Percentiles rank a stretch among this genome's conserved stretches.
Evolutionary conservation across 305 asterid species (phyloP).

Genomic region (Plantago coronopus): DNA sequence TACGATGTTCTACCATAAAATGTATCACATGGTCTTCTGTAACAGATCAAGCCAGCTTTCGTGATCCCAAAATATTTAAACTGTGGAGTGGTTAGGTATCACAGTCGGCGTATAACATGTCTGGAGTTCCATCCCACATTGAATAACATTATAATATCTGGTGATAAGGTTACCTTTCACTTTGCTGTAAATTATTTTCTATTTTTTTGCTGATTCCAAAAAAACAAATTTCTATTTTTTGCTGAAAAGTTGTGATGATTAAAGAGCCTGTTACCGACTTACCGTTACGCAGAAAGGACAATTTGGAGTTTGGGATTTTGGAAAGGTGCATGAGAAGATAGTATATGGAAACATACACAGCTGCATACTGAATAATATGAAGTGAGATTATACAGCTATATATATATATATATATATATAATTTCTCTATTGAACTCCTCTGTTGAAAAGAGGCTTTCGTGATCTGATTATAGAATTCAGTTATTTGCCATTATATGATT

Average conservation of each 20-base stretch:
- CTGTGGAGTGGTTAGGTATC: constrained; percentile 90
- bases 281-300: constrained; percentile 77
- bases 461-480: constrained; percentile 18
- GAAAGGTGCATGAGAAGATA: constrained; percentile 72
- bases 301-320: constrained; percentile 97
- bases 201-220: background rate
- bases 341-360: constrained; percentile 76
- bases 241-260: constrained; percentile 15
- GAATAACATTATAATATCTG: constrained; percentile 77
- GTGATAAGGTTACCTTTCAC: constrained; percentile 70
- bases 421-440: constrained; percentile 3
- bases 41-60: constrained; percentile 71
- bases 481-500: background rate
- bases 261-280: constrained; percentile 19
- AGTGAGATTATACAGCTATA: constrained; percentile 41
- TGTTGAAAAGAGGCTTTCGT: constrained; percentile 8
- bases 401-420: too few species aligned
- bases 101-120: constrained; percentile 91
- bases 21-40: constrained; percentile 13
- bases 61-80: constrained; percentile 78
- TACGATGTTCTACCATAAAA: constrained; percentile 1
- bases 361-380: constrained; percentile 86
- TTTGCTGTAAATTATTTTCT: constrained; percentile 14
- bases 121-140: constrained; percentile 94
- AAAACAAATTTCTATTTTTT: background rate